Base-by-base conservation (phyloP, 306 rosid genomes). In the Medicago lupulina region DNA sequence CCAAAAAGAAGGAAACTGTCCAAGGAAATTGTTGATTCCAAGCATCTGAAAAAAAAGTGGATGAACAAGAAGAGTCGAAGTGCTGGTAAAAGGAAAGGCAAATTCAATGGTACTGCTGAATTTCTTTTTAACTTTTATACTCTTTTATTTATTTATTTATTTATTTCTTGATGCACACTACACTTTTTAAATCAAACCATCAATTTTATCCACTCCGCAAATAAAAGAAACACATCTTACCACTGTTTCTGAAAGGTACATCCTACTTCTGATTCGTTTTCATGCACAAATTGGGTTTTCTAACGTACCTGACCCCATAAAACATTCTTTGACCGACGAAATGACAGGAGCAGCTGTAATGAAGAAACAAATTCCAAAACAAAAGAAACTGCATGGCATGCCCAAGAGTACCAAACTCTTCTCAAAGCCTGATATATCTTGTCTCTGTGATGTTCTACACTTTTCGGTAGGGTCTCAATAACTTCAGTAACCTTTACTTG, bases 391-490 rank as follows among this genome's bases (percentile, higher is more conserved):
- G 71, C 73, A 21, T 65, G 85, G 79, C 65, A 80, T 53, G 25
- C 92, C 86, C 43, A 86, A 85, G 81, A 64, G 79, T 69, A 78
- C 84, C 44, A 80, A 82, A 67, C 67, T 59, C 55, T 69, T 53
- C 79, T 76, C 86, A 84, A 82, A 83, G 80, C 81, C 82, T 2
- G 93, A 80, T 70, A 62, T 89, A 67, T 84, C 83, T 50, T 70
- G 82, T 68, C 89, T 92, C 31, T 92, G 96, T 72, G 84, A 83
- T 72, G 79, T 85, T 80, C 82, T 92, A 66, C 83, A 79, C 70
- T 76, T 89, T 74, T 55, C 87, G 50, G 97, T 92, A 87, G 72
- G 90, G 47, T 72, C 79, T 80, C 66, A 5, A 1, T 75, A 57
- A 34, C 69, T 54, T 15, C 15, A 19, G 14, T 17, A 63, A 53